These are phyloP conservation scores for Glycine soja DNA, from an alignment of 306 rosid genomes.

Conservation along the genomic window DNA sequence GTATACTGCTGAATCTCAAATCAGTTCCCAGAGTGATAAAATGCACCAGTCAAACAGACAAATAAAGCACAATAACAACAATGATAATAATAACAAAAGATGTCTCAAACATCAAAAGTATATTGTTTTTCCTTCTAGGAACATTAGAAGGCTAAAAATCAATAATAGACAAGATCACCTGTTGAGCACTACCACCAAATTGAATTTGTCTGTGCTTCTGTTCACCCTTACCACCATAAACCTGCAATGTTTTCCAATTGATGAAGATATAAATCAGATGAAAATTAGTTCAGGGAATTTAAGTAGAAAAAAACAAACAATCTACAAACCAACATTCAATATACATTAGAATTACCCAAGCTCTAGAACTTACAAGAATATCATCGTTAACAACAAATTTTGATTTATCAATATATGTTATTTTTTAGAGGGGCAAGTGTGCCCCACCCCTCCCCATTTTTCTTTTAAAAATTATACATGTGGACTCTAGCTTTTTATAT, in stretches of 20 bases:
- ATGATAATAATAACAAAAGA: too few relatives aligned
- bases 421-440: too few relatives aligned
- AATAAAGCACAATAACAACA: too few relatives aligned
- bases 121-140: too few relatives aligned
- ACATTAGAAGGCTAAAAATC: too few relatives aligned
- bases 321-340: neutral
- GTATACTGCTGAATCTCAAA: too few relatives aligned
- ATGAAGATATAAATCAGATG: constrained; percentile 38
- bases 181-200: constrained; percentile 87
- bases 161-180: constrained; percentile 52
- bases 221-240: constrained; percentile 94
- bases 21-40: too few relatives aligned
- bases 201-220: constrained; percentile 87
- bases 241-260: constrained; percentile 59
- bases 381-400: constrained; percentile 1
- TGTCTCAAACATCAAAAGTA: too few relatives aligned
- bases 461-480: too few relatives aligned
- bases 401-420: constrained; percentile 14
- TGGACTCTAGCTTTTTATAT: too few relatives aligned
- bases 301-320: neutral
- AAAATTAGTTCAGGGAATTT: constrained; percentile 19
- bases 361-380: constrained; percentile 5
- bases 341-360: constrained; percentile 5
- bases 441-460: too few relatives aligned
- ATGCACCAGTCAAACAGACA: too few relatives aligned